Conservation (phyloP, 179 eudicot species). For the Silene coronaria region DNA sequence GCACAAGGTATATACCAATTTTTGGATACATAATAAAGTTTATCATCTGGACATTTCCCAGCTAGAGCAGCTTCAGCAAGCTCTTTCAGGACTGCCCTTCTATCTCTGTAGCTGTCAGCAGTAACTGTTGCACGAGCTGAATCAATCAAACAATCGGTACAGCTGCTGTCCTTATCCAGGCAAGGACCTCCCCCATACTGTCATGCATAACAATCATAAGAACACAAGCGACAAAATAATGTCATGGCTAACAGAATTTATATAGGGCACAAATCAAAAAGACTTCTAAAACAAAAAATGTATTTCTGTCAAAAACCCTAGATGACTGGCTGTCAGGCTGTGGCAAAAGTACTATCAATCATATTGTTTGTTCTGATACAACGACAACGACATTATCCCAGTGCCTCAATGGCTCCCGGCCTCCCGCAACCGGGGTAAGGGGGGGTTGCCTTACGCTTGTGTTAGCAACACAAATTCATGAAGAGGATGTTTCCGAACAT, state of each 20-base stretch:
- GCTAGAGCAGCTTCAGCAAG: conserved; percentile 86
- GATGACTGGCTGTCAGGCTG: not conserved
- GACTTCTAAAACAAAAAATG: not conserved
- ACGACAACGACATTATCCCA: no score
- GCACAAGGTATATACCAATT: conserved; percentile 50
- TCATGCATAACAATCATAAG: conserved; percentile 10
- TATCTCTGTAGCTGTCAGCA: conserved; percentile 87
- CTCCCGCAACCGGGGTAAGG: no score
- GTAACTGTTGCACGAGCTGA: conserved; percentile 52
- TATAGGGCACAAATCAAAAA: not conserved
- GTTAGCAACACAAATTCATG: no score
- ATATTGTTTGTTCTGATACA: not conserved
- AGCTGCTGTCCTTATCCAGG: conserved; percentile 60
- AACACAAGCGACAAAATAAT: not conserved
- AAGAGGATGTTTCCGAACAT: no score
- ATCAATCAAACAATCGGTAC: conserved; percentile 59
- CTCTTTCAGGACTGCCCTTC: conserved; percentile 62
- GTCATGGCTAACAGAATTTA: not conserved
- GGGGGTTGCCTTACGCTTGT: no score
- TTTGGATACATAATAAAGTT: conserved; percentile 65
- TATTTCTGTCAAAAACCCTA: not conserved
- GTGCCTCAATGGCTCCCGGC: no score
- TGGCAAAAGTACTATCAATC: not conserved
- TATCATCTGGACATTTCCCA: conserved; percentile 65
- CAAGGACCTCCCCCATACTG: conserved; percentile 86